Evolutionary conservation across 2,329 filamentous ascomycete species (phyloP), one percentile per base, ranked within the genome.

Genomic region (Apiospora kogelbergensis): DNA sequence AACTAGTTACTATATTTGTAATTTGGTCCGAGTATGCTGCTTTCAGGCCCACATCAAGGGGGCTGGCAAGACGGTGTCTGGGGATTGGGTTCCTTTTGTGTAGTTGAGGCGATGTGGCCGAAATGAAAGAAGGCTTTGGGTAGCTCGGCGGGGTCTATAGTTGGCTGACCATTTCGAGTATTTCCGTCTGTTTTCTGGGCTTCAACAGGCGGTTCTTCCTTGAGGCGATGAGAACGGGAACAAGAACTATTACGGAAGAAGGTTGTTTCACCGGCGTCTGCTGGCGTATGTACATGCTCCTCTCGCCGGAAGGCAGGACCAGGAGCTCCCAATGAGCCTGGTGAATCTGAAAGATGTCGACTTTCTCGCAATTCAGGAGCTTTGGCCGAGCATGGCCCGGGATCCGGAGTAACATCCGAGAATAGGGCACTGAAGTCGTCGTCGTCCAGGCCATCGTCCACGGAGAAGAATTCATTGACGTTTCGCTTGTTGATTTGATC

Each of bases 291-390:
- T 13, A n/a, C 17, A 37, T n/a, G 20, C 20, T 60, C 17, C 3
- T 60, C 17, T 10, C 4, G 10, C 30, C 24, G 65, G 6, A 71
- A 70, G 26, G 69, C 66, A 37, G 63, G 69, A 63, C 72, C 73
- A 20, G 72, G 64, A 24, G 64, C 71, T 26, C 69, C 65, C 37
- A 60, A n/a, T 33, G 71, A 64, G 42, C 63, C 63, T 6, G 67
- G 67, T 42, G 44, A 64, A 53, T 24, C 68, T 30, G 60, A n/a
- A 42, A 60, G 68, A n/a, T 37, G 65, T 17, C 13, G 63, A 13
- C 7, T 45, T 45, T 45, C 24, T 3, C 41, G 26, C 24, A 9
- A 11, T 1, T 33, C 24, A 24, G 44, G 22, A 13, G 63, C 9
- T 65, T 65, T 60, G 17, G 10, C 30, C 30, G 9, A 7, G 6